phyloP scores from a whole-genome alignment of 1,284 basidiomycete species.

The Violaceomyces palustris region DNA sequence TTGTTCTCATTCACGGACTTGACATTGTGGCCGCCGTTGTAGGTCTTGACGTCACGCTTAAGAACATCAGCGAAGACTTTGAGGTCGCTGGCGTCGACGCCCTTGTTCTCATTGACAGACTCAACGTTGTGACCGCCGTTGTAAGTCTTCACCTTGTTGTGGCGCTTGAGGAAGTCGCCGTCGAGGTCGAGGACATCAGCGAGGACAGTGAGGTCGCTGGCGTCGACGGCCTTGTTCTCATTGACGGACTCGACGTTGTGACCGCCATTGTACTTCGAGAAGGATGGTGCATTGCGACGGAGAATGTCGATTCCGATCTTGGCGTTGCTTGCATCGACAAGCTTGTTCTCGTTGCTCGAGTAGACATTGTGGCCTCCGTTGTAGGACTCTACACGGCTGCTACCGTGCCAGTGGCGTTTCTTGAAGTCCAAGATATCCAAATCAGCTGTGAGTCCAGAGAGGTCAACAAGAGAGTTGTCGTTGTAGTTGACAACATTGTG shows the following conservation, averaged over 20 bases:
- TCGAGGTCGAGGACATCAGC: constrained; percentile 1
- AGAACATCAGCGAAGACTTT: too few species aligned
- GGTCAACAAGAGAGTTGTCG: constrained; percentile 31
- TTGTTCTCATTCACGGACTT: constrained; percentile 17
- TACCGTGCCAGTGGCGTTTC: neutral
- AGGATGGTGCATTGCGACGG: constrained; percentile 10
- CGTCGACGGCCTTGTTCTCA: constrained; percentile 18
- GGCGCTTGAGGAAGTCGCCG: constrained; percentile 13
- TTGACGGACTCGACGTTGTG: constrained; percentile 15
- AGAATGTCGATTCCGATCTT: constrained; percentile 11
- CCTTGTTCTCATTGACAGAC: constrained; percentile 16
- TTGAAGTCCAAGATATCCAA: constrained; percentile 17
- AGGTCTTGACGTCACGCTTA: constrained; percentile 1
- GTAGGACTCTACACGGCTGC: too few species aligned
- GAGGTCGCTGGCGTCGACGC: constrained; percentile 20
- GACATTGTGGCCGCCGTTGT: constrained; percentile 17
- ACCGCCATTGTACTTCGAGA: constrained; percentile 9
- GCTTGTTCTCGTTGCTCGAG: constrained; percentile 22
- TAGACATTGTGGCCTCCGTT: constrained; percentile 25
- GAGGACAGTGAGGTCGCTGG: constrained; percentile 13
- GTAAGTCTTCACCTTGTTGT: constrained; percentile 17
- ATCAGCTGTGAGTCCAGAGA: constrained; percentile 9
- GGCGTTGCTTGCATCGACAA: constrained; percentile 13
- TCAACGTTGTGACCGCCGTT: constrained; percentile 17
- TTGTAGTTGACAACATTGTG: constrained; percentile 25